A percentile compares a stretch with the other conserved stretches of the same genome.
Conservation (phyloP, 140 eudicot genomes). For the Flaveria floridana region DNA sequence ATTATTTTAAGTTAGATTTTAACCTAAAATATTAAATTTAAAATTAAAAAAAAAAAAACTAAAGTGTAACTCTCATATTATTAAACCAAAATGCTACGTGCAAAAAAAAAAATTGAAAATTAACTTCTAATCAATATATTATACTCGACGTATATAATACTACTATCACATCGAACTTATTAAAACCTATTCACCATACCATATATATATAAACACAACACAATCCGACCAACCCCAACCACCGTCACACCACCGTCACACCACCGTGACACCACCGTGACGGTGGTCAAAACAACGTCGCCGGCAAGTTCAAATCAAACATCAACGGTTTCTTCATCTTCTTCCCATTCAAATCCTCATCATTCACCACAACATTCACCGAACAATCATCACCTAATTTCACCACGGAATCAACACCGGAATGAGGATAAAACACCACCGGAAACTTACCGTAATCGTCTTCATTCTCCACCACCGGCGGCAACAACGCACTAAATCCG, state of each 20-base stretch:
- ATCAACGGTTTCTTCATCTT: slow-evolving; percentile 40
- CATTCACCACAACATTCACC: slow-evolving; percentile 29
- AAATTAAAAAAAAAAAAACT: too few relatives aligned
- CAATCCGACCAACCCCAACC: neutral
- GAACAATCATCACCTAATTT: slow-evolving; percentile 11
- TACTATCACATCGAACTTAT: neutral
- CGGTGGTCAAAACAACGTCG: slow-evolving; percentile 41
- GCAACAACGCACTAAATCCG: neutral
- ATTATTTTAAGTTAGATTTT: too few relatives aligned
- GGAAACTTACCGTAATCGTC: slow-evolving; percentile 15
- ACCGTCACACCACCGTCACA: neutral
- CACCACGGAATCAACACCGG: neutral
- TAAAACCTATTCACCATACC: neutral
- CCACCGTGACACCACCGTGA: slow-evolving; percentile 18
- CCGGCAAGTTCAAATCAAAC: slow-evolving; percentile 60
- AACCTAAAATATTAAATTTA: too few relatives aligned
- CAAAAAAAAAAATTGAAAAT: too few relatives aligned
- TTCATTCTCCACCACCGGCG: slow-evolving; percentile 17
- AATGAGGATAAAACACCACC: neutral
- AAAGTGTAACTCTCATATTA: too few relatives aligned
- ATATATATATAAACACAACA: neutral
- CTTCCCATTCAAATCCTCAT: slow-evolving; percentile 27
- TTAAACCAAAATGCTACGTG: too few relatives aligned
- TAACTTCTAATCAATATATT: neutral
- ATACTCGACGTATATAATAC: neutral